Base-by-base conservation (phyloP, 2,329 filamentous ascomycete genomes). In the Lecanoromycetidae sp. region DNA sequence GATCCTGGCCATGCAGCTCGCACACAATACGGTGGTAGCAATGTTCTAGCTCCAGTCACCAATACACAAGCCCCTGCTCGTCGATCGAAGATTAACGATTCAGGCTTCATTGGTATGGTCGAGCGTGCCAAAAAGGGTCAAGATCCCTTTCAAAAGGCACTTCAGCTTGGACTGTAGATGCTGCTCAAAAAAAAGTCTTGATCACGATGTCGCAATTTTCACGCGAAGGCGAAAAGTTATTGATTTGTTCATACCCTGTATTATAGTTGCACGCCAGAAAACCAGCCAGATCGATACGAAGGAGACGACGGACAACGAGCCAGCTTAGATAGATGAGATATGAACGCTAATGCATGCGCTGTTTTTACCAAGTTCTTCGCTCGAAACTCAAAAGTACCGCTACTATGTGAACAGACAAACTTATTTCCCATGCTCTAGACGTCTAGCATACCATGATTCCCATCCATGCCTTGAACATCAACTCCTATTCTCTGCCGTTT, bases 401-500 rank as follows among this genome's bases (percentile, higher is more conserved):
- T 38, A 27, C 44, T n/a, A 51, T 48, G 33, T 32, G 26, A 40
- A 27, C 20, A 5, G 29, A 10, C 20, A 22, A 19, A 15, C 12
- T 26, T 45, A 13, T 20, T 32, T 37, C 12, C 12, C 30, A n/a
- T 19, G 20, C 10, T 33, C 22, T 36, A 45, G 5, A 40, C 29
- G 20, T 36, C 32, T 30, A 50, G 4, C 10, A 41, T 26, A 4
- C 10, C 41, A 3, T 23, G 10, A 17, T 26, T 32, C 2, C 30
- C 25, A 22, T 19, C 9, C 17, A 26, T 13, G 9, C 22, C 29
- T 30, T 32, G 32, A 7, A 8, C 30, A 3, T 47, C 38, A 12
- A 45, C 8, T 4, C 35, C 48, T 10, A 50, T 26, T 29, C 25
- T 50, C 30, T 47, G 53, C n/a, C 51, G 33, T 35, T 55, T 55